Base-by-base conservation (phyloP, 1,284 basidiomycete genomes). In the Tremellales sp. region DNA sequence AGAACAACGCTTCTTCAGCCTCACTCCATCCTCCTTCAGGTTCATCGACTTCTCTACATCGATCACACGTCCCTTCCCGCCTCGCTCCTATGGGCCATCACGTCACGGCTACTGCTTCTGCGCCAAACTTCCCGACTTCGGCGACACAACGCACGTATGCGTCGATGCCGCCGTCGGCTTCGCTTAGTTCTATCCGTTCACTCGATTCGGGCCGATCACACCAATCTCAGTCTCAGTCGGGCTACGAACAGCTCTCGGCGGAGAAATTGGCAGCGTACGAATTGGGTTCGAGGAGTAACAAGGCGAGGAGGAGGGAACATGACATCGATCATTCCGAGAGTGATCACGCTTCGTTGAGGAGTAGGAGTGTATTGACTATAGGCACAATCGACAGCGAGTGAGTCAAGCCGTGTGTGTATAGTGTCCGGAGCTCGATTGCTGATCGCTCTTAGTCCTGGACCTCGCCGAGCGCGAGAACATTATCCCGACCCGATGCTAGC, bases 281-380 rank as follows among this genome's bases (percentile, higher is more conserved):
- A 51, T 50, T 50, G 11, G 23, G 46, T 43, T 19, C 8, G 45
- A 45, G 39, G 50, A 58, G 88, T 44, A 74, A 82, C 47, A 92
- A 91, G 76, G 86, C 84, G 52, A 82, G 89, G 58, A 82, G 86
- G 65, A 79, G 85, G 65, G 86, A 89, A 62, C 84, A 82, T 58
- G 89, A 91, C 68, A 89, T 91, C 68, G 88, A 90, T 70, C 87
- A 89, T 71, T 90, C 88, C 37, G 86, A 87, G 81, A 88, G 87
- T 48, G 89, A 87, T 27, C 87, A 87, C 35, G 83, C 84, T 58
- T 87, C 85, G 59, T 77, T 85, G 46, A 53, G 57, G 48, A 70
- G 64, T 46, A 52, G 70, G 21, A 68, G 67, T 55, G 56, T 62
- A 8, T 47, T 73, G 39, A 70, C 67, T 0, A 58, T 73, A 12